Percentiles rank a stretch among this genome's conserved stretches.
Evolutionary conservation across 176 grass and related monocot genomes (phyloP).

Genomic region (Calamus simplicifolius): DNA sequence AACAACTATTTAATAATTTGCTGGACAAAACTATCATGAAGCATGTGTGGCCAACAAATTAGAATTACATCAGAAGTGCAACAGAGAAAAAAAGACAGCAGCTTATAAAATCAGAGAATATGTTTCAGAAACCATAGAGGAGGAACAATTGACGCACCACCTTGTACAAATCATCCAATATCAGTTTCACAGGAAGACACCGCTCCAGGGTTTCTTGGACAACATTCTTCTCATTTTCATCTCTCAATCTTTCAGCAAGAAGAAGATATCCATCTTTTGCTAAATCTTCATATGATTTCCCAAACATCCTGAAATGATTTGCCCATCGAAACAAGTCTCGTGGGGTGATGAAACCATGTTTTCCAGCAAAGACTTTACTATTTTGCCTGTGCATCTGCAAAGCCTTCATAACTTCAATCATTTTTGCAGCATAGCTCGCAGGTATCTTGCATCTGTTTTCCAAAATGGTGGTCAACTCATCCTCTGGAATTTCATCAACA

Average conservation of each 20-base stretch:
- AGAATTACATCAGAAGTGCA: no score
- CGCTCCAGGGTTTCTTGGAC: constrained; percentile 64
- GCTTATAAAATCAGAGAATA: no score
- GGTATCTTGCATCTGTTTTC: constrained; percentile 51
- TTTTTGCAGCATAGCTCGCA: constrained; percentile 60
- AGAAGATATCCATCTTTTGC: constrained; percentile 96
- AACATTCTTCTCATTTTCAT: constrained; percentile 79
- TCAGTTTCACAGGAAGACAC: constrained; percentile 49
- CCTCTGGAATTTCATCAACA: constrained; percentile 95
- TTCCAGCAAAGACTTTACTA: constrained; percentile 93
- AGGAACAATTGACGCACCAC: constrained; percentile 18
- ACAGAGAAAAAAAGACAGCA: no score
- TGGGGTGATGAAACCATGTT: constrained; percentile 96
- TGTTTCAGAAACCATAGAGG: no score
- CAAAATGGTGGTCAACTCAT: constrained; percentile 64
- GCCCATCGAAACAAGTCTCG: constrained; percentile 96
- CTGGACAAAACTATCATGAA: no score
- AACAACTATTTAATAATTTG: no score
- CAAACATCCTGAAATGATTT: constrained; percentile 60
- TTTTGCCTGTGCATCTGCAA: constrained; percentile 73
- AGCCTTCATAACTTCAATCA: constrained; percentile 94
- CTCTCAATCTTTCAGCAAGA: constrained; percentile 85
- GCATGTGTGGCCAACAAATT: no score
- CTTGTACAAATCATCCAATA: constrained; percentile 51
- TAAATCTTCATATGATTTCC: constrained; percentile 70